Conservation (phyloP, 2,329 filamentous ascomycete species). For the Rachicladosporium sp. region DNA sequence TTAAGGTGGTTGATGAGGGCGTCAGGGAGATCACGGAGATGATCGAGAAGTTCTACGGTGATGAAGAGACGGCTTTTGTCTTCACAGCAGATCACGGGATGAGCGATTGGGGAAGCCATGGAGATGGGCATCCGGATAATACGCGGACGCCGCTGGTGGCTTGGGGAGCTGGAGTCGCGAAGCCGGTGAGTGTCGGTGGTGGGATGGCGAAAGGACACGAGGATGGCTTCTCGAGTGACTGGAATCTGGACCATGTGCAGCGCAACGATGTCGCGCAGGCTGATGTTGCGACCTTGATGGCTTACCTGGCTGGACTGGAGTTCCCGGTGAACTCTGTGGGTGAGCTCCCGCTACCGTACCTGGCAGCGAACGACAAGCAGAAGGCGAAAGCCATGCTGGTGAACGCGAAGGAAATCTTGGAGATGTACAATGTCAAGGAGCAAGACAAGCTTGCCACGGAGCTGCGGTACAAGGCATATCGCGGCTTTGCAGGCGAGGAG, state of each 20-base stretch:
- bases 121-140: conserved; percentile 93
- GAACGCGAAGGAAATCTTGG: conserved; percentile 76
- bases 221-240: conserved; percentile 74
- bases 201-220: conserved; percentile 69
- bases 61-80: conserved; percentile 78
- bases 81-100: conserved; percentile 98
- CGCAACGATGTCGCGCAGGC: conserved; percentile 89
- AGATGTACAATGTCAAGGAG: conserved; percentile 95
- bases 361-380: conserved; percentile 57
- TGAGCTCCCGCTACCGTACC: conserved; percentile 72
- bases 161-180: conserved; percentile 85
- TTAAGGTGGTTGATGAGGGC: conserved; percentile 85
- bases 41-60: conserved; percentile 72
- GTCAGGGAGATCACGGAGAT: conserved; percentile 72
- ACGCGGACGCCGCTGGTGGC: conserved; percentile 84
- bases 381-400: conserved; percentile 76
- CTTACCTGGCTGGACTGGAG: conserved; percentile 74
- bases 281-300: conserved; percentile 90
- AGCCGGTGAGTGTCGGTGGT: conserved; percentile 47
- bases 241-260: conserved; percentile 67
- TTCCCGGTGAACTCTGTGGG: conserved; percentile 96
- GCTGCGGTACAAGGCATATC: conserved; percentile 66
- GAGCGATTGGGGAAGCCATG: conserved; percentile 99
- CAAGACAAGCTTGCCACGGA: conserved; percentile 64
- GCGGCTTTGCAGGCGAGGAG: conserved; percentile 51